Evolutionary conservation across 83 land plant genomes (phyloP), one percentile per base, ranked within the genome.

Genomic region (Larix sibirica): DNA sequence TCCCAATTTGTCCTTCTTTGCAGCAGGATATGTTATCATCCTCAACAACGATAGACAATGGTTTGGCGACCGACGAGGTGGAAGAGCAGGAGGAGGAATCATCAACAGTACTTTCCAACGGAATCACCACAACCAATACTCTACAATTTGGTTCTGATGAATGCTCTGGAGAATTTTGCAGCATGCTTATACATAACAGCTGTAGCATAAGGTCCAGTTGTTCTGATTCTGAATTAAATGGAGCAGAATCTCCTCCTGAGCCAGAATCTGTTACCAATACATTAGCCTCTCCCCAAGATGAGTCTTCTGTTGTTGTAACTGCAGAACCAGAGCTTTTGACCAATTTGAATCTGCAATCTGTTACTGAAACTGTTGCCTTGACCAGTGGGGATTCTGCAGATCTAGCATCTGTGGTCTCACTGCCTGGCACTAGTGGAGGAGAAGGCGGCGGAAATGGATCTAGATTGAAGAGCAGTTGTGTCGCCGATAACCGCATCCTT

Each of bases 401-500:
- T 36, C 31, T 68, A 28, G 14, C 73, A 4, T 17, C 73, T 13
- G 20, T 36, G 17, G 73, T 68, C 5, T 68, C 33, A 17, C 38
- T 68, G 73, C 73, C 73, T 31, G 33, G 36, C 18, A 31, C 47
- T 42, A 38, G 63, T 26, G 67, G 6, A 6, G 77, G 63, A n/a
- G 18, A 42, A 12, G 62, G 59, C 6, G 81, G 79, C 47, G 23
- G n/a, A 63, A 80, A 14, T 28, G 81, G 20, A 13, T 44, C 44
- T 23, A 16, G 33, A 75, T 26, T 40, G 80, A 79, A 10, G 31
- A 71, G 16, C 26, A 69, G 58, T 65, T 81, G 83, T 76, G 56
- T 81, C 42, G 79, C 73, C 62, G 20, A 82, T 66, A 40, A 79
- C 28, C 71, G 80, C 26, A n/a, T 26, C 54, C 38, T 86, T 54